Conservation (phyloP, 140 eudicot genomes). For the Stevia rebaudiana region DNA sequence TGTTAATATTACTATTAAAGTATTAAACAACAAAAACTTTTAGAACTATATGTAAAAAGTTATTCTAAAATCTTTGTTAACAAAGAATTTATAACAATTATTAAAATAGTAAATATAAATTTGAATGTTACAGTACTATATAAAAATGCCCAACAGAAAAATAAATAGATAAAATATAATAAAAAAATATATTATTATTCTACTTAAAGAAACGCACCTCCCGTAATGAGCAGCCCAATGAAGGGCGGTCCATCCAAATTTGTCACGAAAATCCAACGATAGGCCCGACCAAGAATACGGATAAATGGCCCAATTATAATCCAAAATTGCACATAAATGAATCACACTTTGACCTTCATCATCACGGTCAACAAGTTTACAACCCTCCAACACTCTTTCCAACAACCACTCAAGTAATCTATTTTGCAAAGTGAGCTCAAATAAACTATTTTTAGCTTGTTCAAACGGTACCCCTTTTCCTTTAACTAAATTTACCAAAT, state of each 20-base stretch:
- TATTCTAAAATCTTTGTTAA: not conserved
- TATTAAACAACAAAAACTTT: not conserved
- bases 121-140: not conserved
- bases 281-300: slow-evolving; percentile 81
- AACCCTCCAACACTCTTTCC: slow-evolving; percentile 63
- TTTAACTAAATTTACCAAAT: slow-evolving; percentile 37
- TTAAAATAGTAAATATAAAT: no score
- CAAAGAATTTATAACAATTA: slow-evolving; percentile 1
- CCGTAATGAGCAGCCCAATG: slow-evolving; percentile 98
- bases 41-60: not conserved
- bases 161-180: not conserved
- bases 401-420: slow-evolving; percentile 77
- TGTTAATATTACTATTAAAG: not conserved
- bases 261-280: slow-evolving; percentile 88
- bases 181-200: not conserved
- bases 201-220: slow-evolving; percentile 43
- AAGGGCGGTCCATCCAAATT: slow-evolving; percentile 95
- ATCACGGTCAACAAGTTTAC: slow-evolving; percentile 54
- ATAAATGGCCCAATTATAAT: slow-evolving; percentile 84
- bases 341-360: slow-evolving; percentile 87
- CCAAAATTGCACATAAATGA: slow-evolving; percentile 91
- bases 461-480: slow-evolving; percentile 39
- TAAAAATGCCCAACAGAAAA: not conserved
- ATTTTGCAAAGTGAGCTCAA: slow-evolving; percentile 80
- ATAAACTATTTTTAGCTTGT: slow-evolving; percentile 66